Conservation (phyloP, 768 basidiomycete species). For the Xerocomus spinulosus region DNA sequence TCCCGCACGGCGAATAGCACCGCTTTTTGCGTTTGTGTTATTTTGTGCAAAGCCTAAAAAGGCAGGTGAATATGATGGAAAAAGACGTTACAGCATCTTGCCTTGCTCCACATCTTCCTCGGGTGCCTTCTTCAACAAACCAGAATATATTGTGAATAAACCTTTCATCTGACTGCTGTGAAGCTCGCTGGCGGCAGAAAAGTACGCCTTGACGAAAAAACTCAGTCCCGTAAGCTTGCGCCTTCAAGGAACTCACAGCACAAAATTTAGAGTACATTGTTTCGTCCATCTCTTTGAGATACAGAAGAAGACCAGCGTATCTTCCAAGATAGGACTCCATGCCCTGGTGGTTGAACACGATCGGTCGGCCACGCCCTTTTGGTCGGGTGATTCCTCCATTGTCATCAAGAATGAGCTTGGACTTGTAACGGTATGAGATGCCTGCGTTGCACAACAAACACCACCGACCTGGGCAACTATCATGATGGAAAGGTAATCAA, state of each 20-base stretch:
- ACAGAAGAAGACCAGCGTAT: conserved; percentile 87
- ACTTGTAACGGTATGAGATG: conserved; percentile 36
- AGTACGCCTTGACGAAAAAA: conserved; percentile 67
- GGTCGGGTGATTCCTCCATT: conserved; percentile 50
- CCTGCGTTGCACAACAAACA: neutral
- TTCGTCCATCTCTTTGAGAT: conserved; percentile 96
- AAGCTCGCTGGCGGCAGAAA: conserved; percentile 77
- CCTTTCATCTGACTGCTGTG: conserved; percentile 79
- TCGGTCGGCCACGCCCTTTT: conserved; percentile 42
- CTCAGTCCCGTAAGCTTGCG: conserved; percentile 1
- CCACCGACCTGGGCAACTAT: conserved; percentile 79
- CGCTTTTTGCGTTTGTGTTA: conserved; percentile 37
- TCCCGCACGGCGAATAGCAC: conserved; percentile 75
- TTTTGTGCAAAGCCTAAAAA: conserved; percentile 40
- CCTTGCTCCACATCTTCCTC: conserved; percentile 78
- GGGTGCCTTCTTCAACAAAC: conserved; percentile 56
- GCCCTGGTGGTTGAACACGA: conserved; percentile 57
- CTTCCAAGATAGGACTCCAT: conserved; percentile 82
- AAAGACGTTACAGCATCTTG: conserved; percentile 25
- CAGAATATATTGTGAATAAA: conserved; percentile 54
- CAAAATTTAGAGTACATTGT: conserved; percentile 82
- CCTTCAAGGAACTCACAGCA: conserved; percentile 53
- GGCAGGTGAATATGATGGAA: neutral
- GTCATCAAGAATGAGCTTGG: conserved; percentile 64
- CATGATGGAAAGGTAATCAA: conserved; percentile 89